A percentile compares a stretch with the other conserved stretches of the same genome.
Evolutionary conservation across 192 early-diverging fungal genomes (phyloP).

Genomic region (Paraglomus brasilianum): DNA sequence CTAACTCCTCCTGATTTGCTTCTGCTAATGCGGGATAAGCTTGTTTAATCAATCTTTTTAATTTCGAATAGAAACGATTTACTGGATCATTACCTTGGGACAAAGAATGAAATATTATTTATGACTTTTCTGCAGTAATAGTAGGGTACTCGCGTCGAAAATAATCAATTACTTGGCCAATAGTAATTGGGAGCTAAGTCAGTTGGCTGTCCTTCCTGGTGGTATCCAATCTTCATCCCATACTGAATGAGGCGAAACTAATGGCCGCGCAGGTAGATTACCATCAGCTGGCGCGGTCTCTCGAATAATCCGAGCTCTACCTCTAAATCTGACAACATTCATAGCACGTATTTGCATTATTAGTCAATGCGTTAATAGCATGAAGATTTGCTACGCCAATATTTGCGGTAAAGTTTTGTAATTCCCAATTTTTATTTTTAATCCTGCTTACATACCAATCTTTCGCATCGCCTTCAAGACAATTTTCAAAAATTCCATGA

Average conservation of each 20-base stretch:
- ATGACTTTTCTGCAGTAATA: conserved; percentile 11
- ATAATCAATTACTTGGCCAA: conserved; percentile 14
- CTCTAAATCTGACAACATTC: background rate
- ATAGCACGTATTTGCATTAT: background rate
- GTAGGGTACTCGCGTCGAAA: conserved; percentile 16
- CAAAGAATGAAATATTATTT: conserved; percentile 6
- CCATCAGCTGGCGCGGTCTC: background rate
- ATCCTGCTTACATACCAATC: conserved; percentile 8
- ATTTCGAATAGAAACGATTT: background rate
- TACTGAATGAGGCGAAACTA: background rate
- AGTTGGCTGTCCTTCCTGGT: background rate
- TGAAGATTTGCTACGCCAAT: background rate
- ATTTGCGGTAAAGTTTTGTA: conserved; percentile 2
- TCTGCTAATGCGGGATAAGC: background rate
- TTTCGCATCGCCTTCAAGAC: background rate
- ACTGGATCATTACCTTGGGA: conserved; percentile 21
- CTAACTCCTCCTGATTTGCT: conserved; percentile 11
- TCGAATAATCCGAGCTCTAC: background rate
- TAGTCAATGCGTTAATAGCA: background rate
- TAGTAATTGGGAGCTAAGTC: background rate
- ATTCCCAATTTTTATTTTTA: conserved; percentile 9
- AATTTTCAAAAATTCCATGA: conserved; percentile 14
- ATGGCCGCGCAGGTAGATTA: background rate
- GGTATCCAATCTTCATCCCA: conserved; percentile 3
- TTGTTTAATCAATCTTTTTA: conserved; percentile 25